Conservation (phyloP, 108 stramenopile genomes). For the Craspedostauros australis region DNA sequence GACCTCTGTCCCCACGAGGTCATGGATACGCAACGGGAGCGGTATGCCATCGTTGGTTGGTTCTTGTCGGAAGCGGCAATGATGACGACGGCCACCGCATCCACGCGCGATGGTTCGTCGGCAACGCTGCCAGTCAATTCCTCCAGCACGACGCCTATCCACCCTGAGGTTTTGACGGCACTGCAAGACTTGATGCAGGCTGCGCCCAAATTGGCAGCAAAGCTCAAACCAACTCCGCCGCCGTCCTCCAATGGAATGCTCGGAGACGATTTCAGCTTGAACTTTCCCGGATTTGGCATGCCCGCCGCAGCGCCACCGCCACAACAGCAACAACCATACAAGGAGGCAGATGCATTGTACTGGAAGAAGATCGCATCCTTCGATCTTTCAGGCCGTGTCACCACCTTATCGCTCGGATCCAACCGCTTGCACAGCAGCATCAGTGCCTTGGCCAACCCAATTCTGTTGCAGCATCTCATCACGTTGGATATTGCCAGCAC, state of each 20-base stretch:
- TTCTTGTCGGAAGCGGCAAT: no score
- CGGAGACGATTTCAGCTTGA: conserved; percentile 12
- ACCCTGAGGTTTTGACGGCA: not conserved
- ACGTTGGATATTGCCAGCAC: conserved; percentile 16
- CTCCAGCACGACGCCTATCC: not conserved
- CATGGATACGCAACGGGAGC: no score
- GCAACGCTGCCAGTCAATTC: not conserved
- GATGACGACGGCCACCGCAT: no score
- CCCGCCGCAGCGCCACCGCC: not conserved
- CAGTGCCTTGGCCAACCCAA: not conserved
- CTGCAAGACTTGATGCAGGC: conserved; percentile 1
- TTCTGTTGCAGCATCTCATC: not conserved
- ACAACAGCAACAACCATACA: not conserved
- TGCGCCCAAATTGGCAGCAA: conserved; percentile 2
- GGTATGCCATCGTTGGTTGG: no score
- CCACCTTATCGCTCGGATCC: conserved; percentile 6
- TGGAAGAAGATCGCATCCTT: conserved; percentile 24
- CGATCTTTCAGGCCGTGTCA: conserved; percentile 6
- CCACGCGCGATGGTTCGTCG: no score
- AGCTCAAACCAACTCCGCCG: conserved; percentile 4
- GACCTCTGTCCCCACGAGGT: no score
- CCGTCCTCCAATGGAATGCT: not conserved
- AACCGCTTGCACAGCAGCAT: not conserved
- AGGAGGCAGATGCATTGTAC: conserved; percentile 4
- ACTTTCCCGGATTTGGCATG: conserved; percentile 3